Evolutionary conservation across 1,139 yeast species (phyloP).

Genomic region (Lodderomyces elongisporus): DNA sequence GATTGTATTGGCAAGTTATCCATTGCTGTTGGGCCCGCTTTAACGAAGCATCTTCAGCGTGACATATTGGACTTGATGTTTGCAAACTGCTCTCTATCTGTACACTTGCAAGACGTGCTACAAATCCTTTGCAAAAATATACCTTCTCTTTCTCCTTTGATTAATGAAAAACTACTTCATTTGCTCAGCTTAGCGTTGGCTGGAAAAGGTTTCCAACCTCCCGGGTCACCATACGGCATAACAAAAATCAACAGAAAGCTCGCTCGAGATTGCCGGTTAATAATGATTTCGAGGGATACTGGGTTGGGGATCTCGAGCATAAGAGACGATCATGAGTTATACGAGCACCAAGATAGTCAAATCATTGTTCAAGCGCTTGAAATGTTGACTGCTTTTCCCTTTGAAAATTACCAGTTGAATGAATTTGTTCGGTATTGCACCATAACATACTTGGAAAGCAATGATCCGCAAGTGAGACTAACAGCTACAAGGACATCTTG

Average conservation of each 20-base stretch:
- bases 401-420: constrained; percentile 69
- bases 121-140: constrained; percentile 64
- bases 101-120: constrained; percentile 71
- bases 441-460: constrained; percentile 75
- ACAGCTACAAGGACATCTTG: constrained; percentile 85
- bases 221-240: constrained; percentile 83
- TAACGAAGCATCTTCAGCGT: constrained; percentile 80
- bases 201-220: constrained; percentile 77
- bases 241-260: constrained; percentile 56
- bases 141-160: constrained; percentile 72
- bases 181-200: constrained; percentile 73
- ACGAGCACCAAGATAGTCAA: constrained; percentile 45
- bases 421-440: constrained; percentile 87
- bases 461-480: constrained; percentile 71
- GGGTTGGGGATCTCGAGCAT: constrained; percentile 37
- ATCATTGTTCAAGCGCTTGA: constrained; percentile 64
- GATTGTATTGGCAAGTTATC: constrained; percentile 87
- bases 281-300: constrained; percentile 65
- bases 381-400: constrained; percentile 71
- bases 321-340: constrained; percentile 33
- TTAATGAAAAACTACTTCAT: constrained; percentile 68
- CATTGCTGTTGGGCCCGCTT: constrained; percentile 89
- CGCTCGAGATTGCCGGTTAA: constrained; percentile 74
- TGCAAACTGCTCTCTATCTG: constrained; percentile 72
- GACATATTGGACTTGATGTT: constrained; percentile 78